Percentiles rank a stretch among this genome's conserved stretches.
These are phyloP conservation scores for Centrapalus pauciflorus DNA, from an alignment of 129 eudicot genomes.

Conservation along the genomic window DNA sequence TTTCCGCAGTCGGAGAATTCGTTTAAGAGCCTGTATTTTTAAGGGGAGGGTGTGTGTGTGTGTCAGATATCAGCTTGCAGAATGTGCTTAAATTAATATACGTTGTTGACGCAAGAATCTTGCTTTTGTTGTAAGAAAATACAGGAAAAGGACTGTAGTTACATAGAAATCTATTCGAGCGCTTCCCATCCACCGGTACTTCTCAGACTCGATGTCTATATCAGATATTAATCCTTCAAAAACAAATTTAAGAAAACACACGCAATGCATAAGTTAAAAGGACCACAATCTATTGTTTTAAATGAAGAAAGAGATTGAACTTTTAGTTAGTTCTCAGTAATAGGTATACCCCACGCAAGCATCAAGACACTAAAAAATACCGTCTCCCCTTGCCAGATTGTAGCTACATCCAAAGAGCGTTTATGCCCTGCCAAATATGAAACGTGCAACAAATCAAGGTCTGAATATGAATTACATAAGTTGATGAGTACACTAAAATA, in stretches of 20 bases:
- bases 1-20: slow-evolving; percentile 64
- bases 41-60: no score
- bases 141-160: slow-evolving; percentile 13
- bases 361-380: slow-evolving; percentile 69
- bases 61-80: background rate
- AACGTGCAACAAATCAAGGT: background rate
- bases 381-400: slow-evolving; percentile 73
- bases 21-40: slow-evolving; percentile 57
- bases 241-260: background rate
- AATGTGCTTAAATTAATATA: background rate
- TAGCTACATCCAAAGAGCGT: slow-evolving; percentile 77
- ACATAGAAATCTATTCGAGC: slow-evolving; percentile 84
- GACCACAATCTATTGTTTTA: background rate
- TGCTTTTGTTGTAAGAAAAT: no score
- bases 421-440: slow-evolving; percentile 58
- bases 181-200: slow-evolving; percentile 93
- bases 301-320: background rate
- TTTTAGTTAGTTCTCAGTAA: background rate
- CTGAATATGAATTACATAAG: background rate
- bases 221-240: slow-evolving; percentile 79
- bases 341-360: slow-evolving; percentile 99
- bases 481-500: background rate
- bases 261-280: background rate
- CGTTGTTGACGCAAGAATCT: background rate
- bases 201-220: slow-evolving; percentile 94